These are phyloP conservation scores for Roridomyces roridus DNA, from an alignment of 768 basidiomycete genomes.

Conservation along the genomic window DNA sequence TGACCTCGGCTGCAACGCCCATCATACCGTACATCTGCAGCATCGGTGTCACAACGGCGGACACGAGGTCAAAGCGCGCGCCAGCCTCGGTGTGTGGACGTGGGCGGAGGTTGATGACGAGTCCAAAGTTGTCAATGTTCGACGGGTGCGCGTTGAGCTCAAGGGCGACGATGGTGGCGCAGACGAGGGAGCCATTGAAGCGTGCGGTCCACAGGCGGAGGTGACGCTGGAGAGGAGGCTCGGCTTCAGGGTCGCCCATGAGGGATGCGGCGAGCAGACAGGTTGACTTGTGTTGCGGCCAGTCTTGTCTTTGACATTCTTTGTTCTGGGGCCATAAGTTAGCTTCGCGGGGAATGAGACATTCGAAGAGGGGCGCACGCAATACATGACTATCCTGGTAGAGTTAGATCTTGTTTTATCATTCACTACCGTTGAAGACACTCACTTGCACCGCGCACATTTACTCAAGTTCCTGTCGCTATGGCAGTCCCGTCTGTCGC, in stretches of 20 bases:
- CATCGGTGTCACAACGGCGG: conserved; percentile 6
- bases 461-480: conserved; percentile 17
- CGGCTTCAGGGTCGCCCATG: conserved; percentile 16
- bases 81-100: conserved; percentile 22
- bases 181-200: too few species aligned
- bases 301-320: conserved; percentile 18
- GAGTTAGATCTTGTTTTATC: not conserved
- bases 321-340: not conserved
- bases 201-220: conserved; percentile 20
- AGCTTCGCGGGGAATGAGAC: not conserved
- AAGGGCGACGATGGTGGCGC: conserved; percentile 19
- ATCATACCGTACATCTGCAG: not conserved
- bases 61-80: conserved; percentile 14
- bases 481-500: conserved; percentile 17
- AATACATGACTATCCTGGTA: conserved; percentile 21
- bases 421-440: too few species aligned
- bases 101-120: conserved; percentile 12
- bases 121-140: conserved; percentile 16
- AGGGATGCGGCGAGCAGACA: conserved; percentile 2
- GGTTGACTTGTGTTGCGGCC: conserved; percentile 18
- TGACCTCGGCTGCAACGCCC: too few species aligned
- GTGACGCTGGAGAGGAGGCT: conserved; percentile 16
- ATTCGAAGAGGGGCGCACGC: conserved; percentile 17
- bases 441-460: conserved; percentile 19
- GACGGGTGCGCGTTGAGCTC: conserved; percentile 13